Conservation (phyloP, 2,329 filamentous ascomycete species). For the Penicillium occitanis region DNA sequence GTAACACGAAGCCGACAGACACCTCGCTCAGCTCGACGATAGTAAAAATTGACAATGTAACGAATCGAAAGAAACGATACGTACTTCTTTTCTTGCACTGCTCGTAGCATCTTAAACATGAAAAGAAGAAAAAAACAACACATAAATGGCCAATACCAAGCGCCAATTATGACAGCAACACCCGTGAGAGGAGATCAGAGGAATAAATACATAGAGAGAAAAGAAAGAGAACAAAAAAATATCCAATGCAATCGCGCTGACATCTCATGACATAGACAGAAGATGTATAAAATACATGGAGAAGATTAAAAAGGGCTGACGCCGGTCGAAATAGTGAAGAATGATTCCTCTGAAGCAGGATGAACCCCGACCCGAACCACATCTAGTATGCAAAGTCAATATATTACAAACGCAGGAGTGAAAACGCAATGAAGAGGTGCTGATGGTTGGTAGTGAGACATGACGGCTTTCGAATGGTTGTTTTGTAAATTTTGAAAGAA, state of each 20-base stretch:
- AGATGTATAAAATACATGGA: conserved; percentile 20
- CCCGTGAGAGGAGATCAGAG: conserved; percentile 21
- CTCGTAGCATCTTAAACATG: background rate
- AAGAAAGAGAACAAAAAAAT: background rate
- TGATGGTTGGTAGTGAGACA: conserved; percentile 13
- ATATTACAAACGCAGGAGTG: conserved; percentile 40
- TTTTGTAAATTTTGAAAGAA: background rate
- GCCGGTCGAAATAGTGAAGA: conserved; percentile 8
- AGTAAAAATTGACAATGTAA: too few relatives aligned
- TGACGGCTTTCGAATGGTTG: conserved; percentile 7
- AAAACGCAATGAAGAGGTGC: conserved; percentile 21
- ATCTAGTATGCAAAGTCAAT: conserved; percentile 40
- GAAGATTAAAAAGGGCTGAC: conserved; percentile 17
- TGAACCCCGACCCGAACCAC: conserved; percentile 35
- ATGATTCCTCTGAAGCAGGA: conserved; percentile 14
- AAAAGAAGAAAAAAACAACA: background rate
- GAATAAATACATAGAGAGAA: conserved; percentile 18
- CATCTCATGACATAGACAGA: conserved; percentile 18
- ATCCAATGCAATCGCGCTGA: conserved; percentile 12
- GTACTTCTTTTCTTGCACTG: conserved; percentile 1
- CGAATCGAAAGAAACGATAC: background rate
- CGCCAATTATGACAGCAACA: conserved; percentile 15
- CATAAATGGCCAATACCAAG: conserved; percentile 15
- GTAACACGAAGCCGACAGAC: background rate
- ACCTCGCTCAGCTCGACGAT: background rate